Percentiles rank a stretch among this genome's conserved stretches.
These are phyloP conservation scores for Tylopilus cervinicoccineus DNA, from an alignment of 768 basidiomycete species.

Conservation along the genomic window DNA sequence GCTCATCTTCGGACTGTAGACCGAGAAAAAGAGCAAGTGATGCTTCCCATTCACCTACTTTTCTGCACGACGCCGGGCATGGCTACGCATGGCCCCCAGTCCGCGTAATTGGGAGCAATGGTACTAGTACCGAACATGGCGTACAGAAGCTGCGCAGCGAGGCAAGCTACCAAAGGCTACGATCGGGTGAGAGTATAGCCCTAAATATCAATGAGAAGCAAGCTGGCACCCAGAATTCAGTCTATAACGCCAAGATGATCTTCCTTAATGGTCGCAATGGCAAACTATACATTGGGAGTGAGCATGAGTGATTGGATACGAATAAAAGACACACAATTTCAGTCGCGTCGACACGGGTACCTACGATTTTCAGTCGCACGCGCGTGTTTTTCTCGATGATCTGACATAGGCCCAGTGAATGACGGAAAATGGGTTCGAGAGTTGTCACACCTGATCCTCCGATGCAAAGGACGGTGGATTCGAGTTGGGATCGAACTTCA, in stretches of 20 bases:
- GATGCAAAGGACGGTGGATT: constrained; percentile 97
- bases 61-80: too few species aligned
- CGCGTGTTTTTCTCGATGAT: constrained; percentile 92
- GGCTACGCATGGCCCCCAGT: too few species aligned
- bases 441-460: constrained; percentile 67
- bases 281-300: constrained; percentile 66
- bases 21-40: too few species aligned
- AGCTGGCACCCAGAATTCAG: constrained; percentile 27
- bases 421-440: neutral
- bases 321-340: constrained; percentile 71
- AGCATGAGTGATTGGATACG: neutral
- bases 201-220: neutral
- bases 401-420: constrained; percentile 32
- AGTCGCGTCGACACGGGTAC: constrained; percentile 94
- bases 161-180: neutral
- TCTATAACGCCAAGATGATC: constrained; percentile 95
- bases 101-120: too few species aligned
- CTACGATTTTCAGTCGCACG: constrained; percentile 95
- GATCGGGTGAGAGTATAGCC: neutral
- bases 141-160: neutral
- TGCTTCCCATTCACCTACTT: too few species aligned
- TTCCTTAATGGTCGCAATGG: constrained; percentile 97
- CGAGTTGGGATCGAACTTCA: constrained; percentile 93
- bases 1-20: too few species aligned
- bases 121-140: neutral